These are phyloP conservation scores for Phtheirospermum japonicum DNA, from an alignment of 257 asterid genomes.

Conservation along the genomic window DNA sequence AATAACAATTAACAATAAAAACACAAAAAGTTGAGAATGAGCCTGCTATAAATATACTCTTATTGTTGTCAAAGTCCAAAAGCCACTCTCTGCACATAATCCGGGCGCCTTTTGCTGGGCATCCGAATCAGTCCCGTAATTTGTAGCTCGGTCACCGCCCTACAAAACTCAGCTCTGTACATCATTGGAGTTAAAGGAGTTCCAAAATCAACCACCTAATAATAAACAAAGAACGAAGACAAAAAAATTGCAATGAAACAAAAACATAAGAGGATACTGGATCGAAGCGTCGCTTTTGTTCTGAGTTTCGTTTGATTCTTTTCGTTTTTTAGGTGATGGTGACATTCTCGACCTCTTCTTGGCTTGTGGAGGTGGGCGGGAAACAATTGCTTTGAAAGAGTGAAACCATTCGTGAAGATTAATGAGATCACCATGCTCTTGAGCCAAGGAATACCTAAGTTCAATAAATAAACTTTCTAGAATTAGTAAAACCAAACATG, in stretches of 20 bases:
- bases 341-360: conserved; percentile 49
- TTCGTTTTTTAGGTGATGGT: conserved; percentile 75
- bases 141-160: conserved; percentile 88
- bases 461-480: too few relatives aligned
- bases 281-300: conserved; percentile 55
- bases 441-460: conserved; percentile 73
- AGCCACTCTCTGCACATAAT: conserved; percentile 86
- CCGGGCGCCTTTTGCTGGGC: conserved; percentile 96
- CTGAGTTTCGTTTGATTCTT: conserved; percentile 33
- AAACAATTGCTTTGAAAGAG: conserved; percentile 64
- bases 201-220: background rate
- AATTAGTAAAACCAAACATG: background rate
- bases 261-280: conserved; percentile 71
- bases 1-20: too few relatives aligned
- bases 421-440: conserved; percentile 94
- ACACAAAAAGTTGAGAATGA: background rate
- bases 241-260: background rate
- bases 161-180: conserved; percentile 84
- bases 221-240: background rate
- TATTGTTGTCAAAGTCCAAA: conserved; percentile 57
- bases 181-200: conserved; percentile 46
- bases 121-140: conserved; percentile 81
- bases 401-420: conserved; percentile 91
- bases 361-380: conserved; percentile 35
- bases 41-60: background rate